These are phyloP conservation scores for Skeletonema menzelii DNA, from an alignment of 108 stramenopile species.

Conservation along the genomic window DNA sequence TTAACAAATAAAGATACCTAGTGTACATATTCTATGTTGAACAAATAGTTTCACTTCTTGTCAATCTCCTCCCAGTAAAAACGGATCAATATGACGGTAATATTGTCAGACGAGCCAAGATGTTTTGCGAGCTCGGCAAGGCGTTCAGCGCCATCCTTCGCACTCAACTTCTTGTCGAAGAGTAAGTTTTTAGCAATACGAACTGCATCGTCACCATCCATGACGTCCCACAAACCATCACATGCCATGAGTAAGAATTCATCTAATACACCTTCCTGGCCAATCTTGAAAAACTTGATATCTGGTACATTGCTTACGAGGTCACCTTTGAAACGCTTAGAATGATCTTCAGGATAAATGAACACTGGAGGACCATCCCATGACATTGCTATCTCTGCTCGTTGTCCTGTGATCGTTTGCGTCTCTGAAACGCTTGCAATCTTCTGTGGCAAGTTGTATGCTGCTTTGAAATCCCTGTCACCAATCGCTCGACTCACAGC, in stretches of 20 bases:
- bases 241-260: slow-evolving; percentile 81
- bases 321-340: slow-evolving; percentile 66
- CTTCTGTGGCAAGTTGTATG: slow-evolving; percentile 54
- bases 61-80: slow-evolving; percentile 44
- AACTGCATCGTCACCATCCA: slow-evolving; percentile 65
- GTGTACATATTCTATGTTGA: neutral
- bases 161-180: slow-evolving; percentile 62
- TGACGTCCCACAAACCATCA: slow-evolving; percentile 88
- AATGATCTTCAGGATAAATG: slow-evolving; percentile 70
- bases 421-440: too few species aligned
- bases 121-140: slow-evolving; percentile 82
- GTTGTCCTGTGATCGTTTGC: neutral
- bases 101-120: slow-evolving; percentile 83
- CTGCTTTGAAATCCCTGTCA: slow-evolving; percentile 83
- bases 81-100: slow-evolving; percentile 78
- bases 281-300: slow-evolving; percentile 52
- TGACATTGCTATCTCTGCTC: slow-evolving; percentile 14
- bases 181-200: slow-evolving; percentile 74
- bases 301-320: slow-evolving; percentile 72
- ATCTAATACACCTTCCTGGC: slow-evolving; percentile 47
- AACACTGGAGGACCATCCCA: slow-evolving; percentile 73
- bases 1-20: neutral
- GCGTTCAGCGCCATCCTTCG: slow-evolving; percentile 75
- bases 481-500: slow-evolving; percentile 84
- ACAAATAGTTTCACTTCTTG: neutral